phyloP scores from a whole-genome alignment of 2,329 filamentous ascomycete species.

The Diaporthe velutina region DNA sequence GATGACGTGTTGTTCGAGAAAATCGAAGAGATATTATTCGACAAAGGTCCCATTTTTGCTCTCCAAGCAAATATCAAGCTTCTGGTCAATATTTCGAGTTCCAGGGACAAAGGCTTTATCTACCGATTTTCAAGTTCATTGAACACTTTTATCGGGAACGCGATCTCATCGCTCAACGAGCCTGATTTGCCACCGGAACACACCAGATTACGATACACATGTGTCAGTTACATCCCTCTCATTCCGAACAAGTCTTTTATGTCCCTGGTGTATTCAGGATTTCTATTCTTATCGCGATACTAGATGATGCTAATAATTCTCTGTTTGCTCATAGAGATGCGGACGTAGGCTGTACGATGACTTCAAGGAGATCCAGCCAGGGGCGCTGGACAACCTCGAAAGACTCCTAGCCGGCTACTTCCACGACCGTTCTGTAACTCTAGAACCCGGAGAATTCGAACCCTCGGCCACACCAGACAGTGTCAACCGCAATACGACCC shows the following conservation, averaged over 20 bases:
- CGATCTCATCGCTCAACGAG: neutral
- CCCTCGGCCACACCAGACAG: fast-evolving
- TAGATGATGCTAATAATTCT: neutral
- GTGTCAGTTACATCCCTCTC: conserved; percentile 2
- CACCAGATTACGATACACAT: neutral
- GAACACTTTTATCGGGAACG: neutral
- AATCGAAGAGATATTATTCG: conserved; percentile 11
- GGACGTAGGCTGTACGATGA: conserved; percentile 27
- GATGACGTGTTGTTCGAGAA: neutral
- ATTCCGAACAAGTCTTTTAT: neutral
- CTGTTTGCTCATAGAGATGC: neutral
- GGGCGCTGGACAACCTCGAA: neutral
- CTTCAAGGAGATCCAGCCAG: conserved; percentile 14
- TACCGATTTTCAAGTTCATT: neutral
- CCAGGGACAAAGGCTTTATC: neutral
- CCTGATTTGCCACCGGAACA: neutral
- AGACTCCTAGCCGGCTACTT: neutral
- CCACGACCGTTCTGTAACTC: neutral
- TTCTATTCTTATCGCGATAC: too few species aligned
- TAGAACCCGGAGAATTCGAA: neutral
- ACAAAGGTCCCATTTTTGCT: neutral
- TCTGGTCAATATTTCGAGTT: neutral
- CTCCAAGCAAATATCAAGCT: conserved; percentile 11
- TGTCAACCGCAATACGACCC: neutral
- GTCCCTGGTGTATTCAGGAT: fast-evolving